phyloP scores from a whole-genome alignment of 1,284 basidiomycete species.

The Irpex rosettiformis region DNA sequence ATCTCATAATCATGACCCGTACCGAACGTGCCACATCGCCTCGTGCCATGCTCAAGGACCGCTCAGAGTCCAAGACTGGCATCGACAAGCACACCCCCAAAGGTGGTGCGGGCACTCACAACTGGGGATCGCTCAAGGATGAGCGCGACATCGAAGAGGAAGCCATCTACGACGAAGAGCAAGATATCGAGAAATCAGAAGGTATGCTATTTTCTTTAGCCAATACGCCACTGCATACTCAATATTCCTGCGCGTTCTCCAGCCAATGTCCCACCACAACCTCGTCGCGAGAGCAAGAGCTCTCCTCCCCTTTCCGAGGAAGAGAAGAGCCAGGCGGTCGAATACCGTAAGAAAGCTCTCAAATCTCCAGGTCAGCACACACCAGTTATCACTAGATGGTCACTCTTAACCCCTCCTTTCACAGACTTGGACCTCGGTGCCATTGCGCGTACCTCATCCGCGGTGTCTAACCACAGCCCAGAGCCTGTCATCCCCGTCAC shows the following conservation, averaged over 20 bases:
- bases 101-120: conserved; percentile 75
- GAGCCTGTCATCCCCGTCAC: conserved; percentile 30
- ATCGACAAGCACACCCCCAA: conserved; percentile 74
- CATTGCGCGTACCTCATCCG: conserved; percentile 80
- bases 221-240: background rate
- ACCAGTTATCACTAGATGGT: background rate
- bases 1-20: conserved; percentile 57
- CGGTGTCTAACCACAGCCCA: conserved; percentile 64
- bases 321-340: conserved; percentile 59
- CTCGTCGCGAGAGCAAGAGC: conserved; percentile 9
- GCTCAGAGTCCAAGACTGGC: conserved; percentile 74
- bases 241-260: conserved; percentile 1
- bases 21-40: conserved; percentile 73
- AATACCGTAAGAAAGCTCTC: conserved; percentile 66
- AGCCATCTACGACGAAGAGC: conserved; percentile 49
- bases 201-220: conserved; percentile 13
- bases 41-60: conserved; percentile 75
- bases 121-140: conserved; percentile 75
- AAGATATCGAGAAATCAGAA: conserved; percentile 28
- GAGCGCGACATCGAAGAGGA: conserved; percentile 57
- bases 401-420: conserved; percentile 9
- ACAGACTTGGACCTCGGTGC: conserved; percentile 65
- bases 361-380: conserved; percentile 47
- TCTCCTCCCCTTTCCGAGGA: conserved; percentile 49
- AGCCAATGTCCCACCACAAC: conserved; percentile 11